Evolutionary conservation across 73 alveolate genomes (phyloP).

Genomic region (Paramecium sexaurelia): DNA sequence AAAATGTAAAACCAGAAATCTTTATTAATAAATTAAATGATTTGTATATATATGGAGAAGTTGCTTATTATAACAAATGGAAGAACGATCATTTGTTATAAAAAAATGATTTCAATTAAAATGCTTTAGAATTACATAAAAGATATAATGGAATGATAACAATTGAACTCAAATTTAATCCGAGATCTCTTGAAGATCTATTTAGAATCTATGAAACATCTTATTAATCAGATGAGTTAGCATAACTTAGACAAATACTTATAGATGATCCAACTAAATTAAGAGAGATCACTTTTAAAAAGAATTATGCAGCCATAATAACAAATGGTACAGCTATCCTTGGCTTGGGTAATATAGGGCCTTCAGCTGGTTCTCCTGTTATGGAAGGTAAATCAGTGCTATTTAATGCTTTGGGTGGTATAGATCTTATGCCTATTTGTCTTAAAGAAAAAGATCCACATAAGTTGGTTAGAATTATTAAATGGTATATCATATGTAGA

Average conservation of each 20-base stretch:
- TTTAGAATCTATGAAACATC: conserved; percentile 66
- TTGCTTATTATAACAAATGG: conserved; percentile 70
- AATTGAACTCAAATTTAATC: conserved; percentile 64
- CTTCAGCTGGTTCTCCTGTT: conserved; percentile 87
- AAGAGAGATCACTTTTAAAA: conserved; percentile 74
- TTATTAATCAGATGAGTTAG: conserved; percentile 58
- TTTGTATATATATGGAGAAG: conserved; percentile 59
- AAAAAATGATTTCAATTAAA: conserved; percentile 54
- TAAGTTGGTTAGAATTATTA: neutral
- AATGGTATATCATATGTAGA: neutral
- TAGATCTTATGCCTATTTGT: conserved; percentile 74
- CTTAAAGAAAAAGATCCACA: conserved; percentile 72
- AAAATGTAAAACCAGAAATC: neutral
- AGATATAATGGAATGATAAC: conserved; percentile 76
- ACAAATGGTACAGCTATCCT: conserved; percentile 86
- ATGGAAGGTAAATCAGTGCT: conserved; percentile 88
- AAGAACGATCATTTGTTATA: conserved; percentile 67
- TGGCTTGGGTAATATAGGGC: conserved; percentile 88
- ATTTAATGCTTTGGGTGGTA: conserved; percentile 81
- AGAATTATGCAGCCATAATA: conserved; percentile 75
- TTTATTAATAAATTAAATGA: conserved; percentile 6
- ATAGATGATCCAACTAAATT: conserved; percentile 66
- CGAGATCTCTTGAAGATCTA: conserved; percentile 59
- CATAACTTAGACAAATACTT: conserved; percentile 56
- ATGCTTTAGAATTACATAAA: conserved; percentile 68